Percentiles rank a stretch among this genome's conserved stretches.
Conservation (phyloP, 2,329 filamentous ascomycete species). For the Fusarium heterosporum region DNA sequence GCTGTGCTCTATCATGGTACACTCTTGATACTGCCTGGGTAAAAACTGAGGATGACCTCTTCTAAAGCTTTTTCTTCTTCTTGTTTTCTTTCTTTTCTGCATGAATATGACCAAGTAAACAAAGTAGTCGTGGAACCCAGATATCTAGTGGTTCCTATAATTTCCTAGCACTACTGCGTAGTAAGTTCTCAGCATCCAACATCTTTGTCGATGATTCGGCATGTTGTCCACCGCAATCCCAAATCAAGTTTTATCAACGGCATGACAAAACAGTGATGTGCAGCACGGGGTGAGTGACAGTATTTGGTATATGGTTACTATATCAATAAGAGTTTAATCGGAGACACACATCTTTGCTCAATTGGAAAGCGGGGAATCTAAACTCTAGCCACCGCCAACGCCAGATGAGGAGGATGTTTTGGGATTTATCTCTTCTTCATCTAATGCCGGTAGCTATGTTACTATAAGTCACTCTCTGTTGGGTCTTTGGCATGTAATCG, state of each 20-base stretch:
- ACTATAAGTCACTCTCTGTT: background rate
- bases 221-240: background rate
- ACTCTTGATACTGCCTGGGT: background rate
- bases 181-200: background rate
- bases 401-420: background rate
- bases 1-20: background rate
- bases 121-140: background rate
- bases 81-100: background rate
- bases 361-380: slow-evolving; percentile 10
- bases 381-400: slow-evolving; percentile 6
- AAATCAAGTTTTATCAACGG: background rate
- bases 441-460: slow-evolving; percentile 12
- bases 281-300: background rate
- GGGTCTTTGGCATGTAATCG: background rate
- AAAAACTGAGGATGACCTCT: too few species aligned
- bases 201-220: slow-evolving; percentile 6
- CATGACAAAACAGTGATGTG: background rate
- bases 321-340: background rate
- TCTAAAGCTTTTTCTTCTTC: too few species aligned
- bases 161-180: background rate
- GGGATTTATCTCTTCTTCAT: background rate
- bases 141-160: background rate
- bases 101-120: background rate
- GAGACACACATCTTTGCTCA: slow-evolving; percentile 7
- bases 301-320: background rate